Evolutionary conservation across 495 filamentous ascomycete species (phyloP).

Genomic region (Daldinia caldariorum): DNA sequence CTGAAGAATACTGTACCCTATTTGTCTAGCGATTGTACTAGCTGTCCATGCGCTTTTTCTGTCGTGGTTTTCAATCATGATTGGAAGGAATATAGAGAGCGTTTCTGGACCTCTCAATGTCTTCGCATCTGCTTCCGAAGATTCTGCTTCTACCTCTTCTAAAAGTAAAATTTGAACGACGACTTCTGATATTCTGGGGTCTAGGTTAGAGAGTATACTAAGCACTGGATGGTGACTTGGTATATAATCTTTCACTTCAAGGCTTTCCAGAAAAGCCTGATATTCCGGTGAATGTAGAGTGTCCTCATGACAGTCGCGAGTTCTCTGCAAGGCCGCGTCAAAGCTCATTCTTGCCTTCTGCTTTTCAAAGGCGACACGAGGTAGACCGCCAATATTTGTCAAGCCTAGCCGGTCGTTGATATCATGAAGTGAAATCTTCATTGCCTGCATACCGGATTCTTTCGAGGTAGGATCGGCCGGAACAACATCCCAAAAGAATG

Average conservation of each 20-base stretch:
- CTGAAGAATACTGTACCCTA: constrained; percentile 70
- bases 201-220: constrained; percentile 35
- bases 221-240: constrained; percentile 37
- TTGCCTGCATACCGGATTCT: constrained; percentile 20
- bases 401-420: constrained; percentile 42
- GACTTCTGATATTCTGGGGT: constrained; percentile 47
- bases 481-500: constrained; percentile 65
- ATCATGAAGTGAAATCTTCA: constrained; percentile 38
- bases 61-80: constrained; percentile 40
- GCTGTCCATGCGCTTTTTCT: constrained; percentile 69
- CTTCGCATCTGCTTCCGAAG: constrained; percentile 4
- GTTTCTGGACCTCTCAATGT: constrained; percentile 42
- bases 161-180: constrained; percentile 43
- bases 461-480: constrained; percentile 12
- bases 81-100: constrained; percentile 44
- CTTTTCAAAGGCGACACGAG: constrained; percentile 44
- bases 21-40: constrained; percentile 60
- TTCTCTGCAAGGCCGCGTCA: constrained; percentile 26
- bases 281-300: constrained; percentile 28
- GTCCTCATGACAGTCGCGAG: constrained; percentile 20
- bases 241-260: constrained; percentile 34
- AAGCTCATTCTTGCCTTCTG: constrained; percentile 16
- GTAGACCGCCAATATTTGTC: constrained; percentile 34
- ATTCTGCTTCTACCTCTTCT: constrained; percentile 2
- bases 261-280: constrained; percentile 33